Conservation (phyloP, 148 eudicot genomes). For the Euryodendron excelsum region DNA sequence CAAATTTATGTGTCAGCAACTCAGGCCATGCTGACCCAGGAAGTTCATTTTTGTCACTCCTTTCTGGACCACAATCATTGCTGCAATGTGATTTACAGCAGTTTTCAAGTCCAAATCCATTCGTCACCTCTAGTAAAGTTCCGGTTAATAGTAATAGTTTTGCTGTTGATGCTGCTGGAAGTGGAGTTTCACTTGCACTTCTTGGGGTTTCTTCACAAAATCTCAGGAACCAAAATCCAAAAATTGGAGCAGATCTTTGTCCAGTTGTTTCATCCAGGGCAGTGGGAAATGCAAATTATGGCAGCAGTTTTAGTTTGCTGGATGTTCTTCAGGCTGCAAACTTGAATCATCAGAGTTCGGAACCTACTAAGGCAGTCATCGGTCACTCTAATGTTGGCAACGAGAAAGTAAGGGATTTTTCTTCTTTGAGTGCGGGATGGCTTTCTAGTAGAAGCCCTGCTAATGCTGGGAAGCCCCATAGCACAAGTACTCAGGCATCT, state of each 20-base stretch:
- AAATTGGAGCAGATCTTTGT: constrained; percentile 19
- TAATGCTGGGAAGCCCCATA: constrained; percentile 26
- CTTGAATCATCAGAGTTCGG: constrained; percentile 16
- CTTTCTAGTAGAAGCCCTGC: constrained; percentile 16
- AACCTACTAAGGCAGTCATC: constrained; percentile 20
- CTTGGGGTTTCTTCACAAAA: constrained; percentile 26
- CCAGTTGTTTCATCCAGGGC: constrained; percentile 27
- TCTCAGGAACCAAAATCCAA: constrained; percentile 25
- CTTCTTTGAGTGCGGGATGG: constrained; percentile 15
- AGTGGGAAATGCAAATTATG: constrained; percentile 15
- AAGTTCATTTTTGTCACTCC: constrained; percentile 37
- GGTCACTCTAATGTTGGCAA: constrained; percentile 21
- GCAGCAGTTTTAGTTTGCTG: constrained; percentile 22
- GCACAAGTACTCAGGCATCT: constrained; percentile 16
- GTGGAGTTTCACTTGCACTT: constrained; percentile 26
- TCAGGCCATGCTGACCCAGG: constrained; percentile 34
- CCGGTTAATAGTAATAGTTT: constrained; percentile 16
- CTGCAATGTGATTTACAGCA: constrained; percentile 33
- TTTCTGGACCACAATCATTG: constrained; percentile 41
- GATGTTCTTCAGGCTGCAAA: constrained; percentile 30
- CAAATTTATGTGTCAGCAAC: constrained; percentile 33
- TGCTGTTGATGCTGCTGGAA: constrained; percentile 20
- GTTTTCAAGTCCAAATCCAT: constrained; percentile 25
- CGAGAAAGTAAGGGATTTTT: constrained; percentile 25
- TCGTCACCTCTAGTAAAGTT: constrained; percentile 17